Conservation (phyloP, 202 grass and related monocot genomes). For the Saccharum hybrid region DNA sequence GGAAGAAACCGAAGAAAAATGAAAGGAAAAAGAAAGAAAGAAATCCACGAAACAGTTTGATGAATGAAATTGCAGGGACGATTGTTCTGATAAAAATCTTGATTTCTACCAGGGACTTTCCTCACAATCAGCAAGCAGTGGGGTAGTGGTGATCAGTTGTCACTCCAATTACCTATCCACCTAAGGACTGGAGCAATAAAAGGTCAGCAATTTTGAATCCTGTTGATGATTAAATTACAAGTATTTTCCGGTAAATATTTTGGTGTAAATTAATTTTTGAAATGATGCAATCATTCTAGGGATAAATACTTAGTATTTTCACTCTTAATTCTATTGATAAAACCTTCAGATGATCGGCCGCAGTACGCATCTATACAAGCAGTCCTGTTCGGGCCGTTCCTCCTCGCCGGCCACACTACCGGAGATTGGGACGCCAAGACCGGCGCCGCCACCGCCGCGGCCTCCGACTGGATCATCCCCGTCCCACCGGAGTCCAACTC, state of each 20-base stretch:
- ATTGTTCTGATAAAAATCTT: not conserved
- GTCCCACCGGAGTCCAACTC: slow-evolving; percentile 64
- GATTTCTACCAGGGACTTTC: slow-evolving; percentile 62
- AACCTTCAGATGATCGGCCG: slow-evolving; percentile 73
- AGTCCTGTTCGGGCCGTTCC: slow-evolving; percentile 82
- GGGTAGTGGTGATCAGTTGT: slow-evolving; percentile 59
- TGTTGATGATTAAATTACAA: not conserved
- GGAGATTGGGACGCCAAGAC: slow-evolving; percentile 73
- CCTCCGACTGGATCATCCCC: slow-evolving; percentile 74
- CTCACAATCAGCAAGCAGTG: slow-evolving; percentile 68
- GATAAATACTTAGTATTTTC: too few relatives aligned
- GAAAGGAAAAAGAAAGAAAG: not conserved
- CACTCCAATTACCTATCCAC: slow-evolving; percentile 62
- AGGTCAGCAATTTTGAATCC: slow-evolving; percentile 46
- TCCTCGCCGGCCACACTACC: slow-evolving; percentile 77
- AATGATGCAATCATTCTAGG: too few relatives aligned
- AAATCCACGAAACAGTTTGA: not conserved
- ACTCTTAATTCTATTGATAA: slow-evolving; percentile 38
- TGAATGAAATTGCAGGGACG: not conserved
- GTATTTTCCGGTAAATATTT: too few relatives aligned
- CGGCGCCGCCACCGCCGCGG: slow-evolving; percentile 29
- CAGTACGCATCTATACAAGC: slow-evolving; percentile 68
- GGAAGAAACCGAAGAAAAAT: not conserved
- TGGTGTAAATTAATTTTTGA: not conserved
- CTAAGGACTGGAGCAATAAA: slow-evolving; percentile 75